phyloP scores from a whole-genome alignment of 805 yeast genomes.

The Saccharomycopsis capsularis region DNA sequence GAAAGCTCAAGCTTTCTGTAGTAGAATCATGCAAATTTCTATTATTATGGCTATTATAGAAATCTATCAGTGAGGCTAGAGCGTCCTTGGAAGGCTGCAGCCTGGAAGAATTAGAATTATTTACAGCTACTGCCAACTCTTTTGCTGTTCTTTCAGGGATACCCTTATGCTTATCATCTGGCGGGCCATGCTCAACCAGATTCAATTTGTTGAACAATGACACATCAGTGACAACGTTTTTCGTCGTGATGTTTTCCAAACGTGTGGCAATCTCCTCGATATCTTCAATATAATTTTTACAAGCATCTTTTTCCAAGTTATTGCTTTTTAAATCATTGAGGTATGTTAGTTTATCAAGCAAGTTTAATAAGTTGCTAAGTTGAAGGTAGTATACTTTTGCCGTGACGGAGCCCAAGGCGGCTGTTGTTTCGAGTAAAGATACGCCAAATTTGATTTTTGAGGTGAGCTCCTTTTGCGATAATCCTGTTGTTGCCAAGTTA shows the following conservation, averaged over 20 bases:
- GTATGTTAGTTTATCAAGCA: constrained; percentile 7
- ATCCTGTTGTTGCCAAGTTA: too few relatives aligned
- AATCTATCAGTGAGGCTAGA: too few relatives aligned
- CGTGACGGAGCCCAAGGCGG: constrained; percentile 5
- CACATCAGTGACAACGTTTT: not conserved
- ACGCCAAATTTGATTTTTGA: constrained; percentile 1
- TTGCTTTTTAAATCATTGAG: not conserved
- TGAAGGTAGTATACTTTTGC: constrained; percentile 11
- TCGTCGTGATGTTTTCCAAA: not conserved
- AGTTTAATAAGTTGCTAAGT: not conserved
- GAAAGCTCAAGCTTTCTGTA: not conserved
- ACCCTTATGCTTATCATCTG: too few relatives aligned
- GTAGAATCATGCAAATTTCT: not conserved
- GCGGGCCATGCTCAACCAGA: not conserved
- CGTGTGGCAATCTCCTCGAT: too few relatives aligned
- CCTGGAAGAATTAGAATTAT: not conserved
- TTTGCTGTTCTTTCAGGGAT: too few relatives aligned
- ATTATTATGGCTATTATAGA: too few relatives aligned
- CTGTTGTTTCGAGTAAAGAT: constrained; percentile 1
- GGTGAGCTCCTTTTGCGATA: constrained; percentile 9
- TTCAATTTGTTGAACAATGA: not conserved
- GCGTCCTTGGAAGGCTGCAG: too few relatives aligned
- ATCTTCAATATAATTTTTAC: too few relatives aligned
- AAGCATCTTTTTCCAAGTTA: too few relatives aligned
- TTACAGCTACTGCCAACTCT: not conserved